Evolutionary conservation across 306 rosid genomes (phyloP), one percentile per base, ranked within the genome.

Genomic region (Rosa rugosa): DNA sequence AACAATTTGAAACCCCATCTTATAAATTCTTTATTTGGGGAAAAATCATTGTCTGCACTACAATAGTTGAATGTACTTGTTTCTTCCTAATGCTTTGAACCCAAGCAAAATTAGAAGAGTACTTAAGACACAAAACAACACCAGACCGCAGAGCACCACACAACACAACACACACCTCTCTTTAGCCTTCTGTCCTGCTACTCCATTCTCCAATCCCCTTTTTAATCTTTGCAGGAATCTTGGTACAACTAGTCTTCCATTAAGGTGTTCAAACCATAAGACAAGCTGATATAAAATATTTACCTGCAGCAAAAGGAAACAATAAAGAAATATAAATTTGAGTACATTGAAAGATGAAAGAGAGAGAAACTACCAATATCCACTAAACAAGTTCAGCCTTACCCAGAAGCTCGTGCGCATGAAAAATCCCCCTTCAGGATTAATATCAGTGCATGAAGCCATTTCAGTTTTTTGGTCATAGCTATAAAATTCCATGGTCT

Each of bases 121-220:
- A 44, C 59, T 40, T 23, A 71, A 62, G 49, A 63, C 74, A 63
- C 68, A 77, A 14, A 81, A 41, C 78, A 81, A 66, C 77, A 76
- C 62, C 78, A 81, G 60, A 76, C 71, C 13, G 41, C 67, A 71
- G 5, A 62, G 25, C 53, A 51, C n/a, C 17, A 81, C n/a, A 67
- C 18, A 45, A 64, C 63, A 81, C 41, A 71, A 8, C 57, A 77
- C n/a, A 23, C 54, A 53, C 41, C 74, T 63, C 50, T 77, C 75
- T 44, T 49, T 77, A 34, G 20, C 62, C 50, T 53, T 81, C 36
- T 64, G 63, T 23, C 81, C 74, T 71, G 67, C 78, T 53, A 73
- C 49, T 40, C 41, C 69, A 65, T 42, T 65, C 23, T 66, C 69
- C 60, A 70, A 3, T 34, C 49, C 57, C 10, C 53, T 70, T 23